Conservation (phyloP, 2,329 filamentous ascomycete genomes). For the Grosmannia serpens region DNA sequence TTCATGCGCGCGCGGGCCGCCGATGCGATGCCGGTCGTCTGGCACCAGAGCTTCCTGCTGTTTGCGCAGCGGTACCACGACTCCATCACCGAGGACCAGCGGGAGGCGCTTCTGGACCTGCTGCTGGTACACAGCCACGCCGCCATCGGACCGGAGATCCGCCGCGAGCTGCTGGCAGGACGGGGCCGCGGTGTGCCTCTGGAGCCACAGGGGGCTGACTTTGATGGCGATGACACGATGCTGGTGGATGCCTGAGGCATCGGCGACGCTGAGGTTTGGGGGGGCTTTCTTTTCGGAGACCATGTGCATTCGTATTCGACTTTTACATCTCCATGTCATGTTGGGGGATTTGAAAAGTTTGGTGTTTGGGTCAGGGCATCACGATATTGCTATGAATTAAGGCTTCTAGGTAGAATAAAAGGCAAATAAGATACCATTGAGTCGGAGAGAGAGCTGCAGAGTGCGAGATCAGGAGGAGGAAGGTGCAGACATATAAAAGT, state of each 20-base stretch:
- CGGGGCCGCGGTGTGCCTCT: slow-evolving; percentile 68
- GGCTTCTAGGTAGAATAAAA: background rate
- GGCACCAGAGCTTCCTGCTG: slow-evolving; percentile 86
- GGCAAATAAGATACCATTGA: background rate
- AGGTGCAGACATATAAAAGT: background rate
- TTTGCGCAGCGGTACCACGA: slow-evolving; percentile 94
- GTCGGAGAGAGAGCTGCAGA: background rate
- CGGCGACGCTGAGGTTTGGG: background rate
- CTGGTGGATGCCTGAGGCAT: slow-evolving; percentile 42
- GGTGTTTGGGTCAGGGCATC: slow-evolving; percentile 1
- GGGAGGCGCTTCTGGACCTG: slow-evolving; percentile 81
- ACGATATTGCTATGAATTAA: background rate
- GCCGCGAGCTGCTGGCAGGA: slow-evolving; percentile 78
- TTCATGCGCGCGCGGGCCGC: slow-evolving; percentile 44
- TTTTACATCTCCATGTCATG: background rate
- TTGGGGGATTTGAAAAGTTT: slow-evolving; percentile 2
- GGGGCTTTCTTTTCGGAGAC: background rate
- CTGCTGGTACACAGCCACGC: slow-evolving; percentile 75
- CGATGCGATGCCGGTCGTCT: slow-evolving; percentile 65
- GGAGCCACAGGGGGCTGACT: slow-evolving; percentile 41
- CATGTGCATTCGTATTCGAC: background rate
- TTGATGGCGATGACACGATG: slow-evolving; percentile 88
- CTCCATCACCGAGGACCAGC: slow-evolving; percentile 82
- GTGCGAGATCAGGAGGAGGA: background rate
- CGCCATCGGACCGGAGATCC: slow-evolving; percentile 80